Percentiles rank a stretch among this genome's conserved stretches.
phyloP scores from a whole-genome alignment of 306 rosid species.

The Castanea crenata region DNA sequence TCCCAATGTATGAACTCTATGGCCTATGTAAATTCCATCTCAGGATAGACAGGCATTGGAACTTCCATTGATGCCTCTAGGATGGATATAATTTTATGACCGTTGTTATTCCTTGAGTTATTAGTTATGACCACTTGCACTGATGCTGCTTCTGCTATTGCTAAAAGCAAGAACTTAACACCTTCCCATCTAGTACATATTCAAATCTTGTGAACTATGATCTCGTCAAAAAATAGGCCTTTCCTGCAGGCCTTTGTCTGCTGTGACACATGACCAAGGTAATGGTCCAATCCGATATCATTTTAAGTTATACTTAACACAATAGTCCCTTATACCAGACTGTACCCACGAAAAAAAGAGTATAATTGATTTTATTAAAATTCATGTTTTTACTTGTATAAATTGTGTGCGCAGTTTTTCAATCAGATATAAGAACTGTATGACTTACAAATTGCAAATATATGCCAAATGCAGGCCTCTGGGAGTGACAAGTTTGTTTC shows the following conservation, averaged over 20 bases:
- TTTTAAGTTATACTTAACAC: neutral
- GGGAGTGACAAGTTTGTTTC: conserved; percentile 65
- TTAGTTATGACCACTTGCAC: neutral
- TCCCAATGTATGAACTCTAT: neutral
- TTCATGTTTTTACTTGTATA: neutral
- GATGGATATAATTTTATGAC: neutral
- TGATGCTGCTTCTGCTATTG: no score
- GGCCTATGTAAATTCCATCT: neutral
- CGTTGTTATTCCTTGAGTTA: neutral
- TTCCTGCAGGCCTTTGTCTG: neutral
- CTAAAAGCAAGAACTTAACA: neutral
- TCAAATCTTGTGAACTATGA: neutral
- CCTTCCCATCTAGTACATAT: neutral
- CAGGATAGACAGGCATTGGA: neutral
- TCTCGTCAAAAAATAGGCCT: neutral
- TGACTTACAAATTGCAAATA: conserved; percentile 23
- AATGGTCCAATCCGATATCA: neutral
- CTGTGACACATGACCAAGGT: neutral
- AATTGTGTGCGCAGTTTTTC: neutral
- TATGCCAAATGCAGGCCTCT: conserved; percentile 61
- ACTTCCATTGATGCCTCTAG: neutral
- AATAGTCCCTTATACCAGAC: neutral
- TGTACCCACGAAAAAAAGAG: neutral
- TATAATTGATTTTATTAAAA: neutral
- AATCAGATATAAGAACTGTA: neutral